These are phyloP conservation scores for Pterocarpus macrocarpus DNA, from an alignment of 306 rosid genomes.

Conservation along the genomic window DNA sequence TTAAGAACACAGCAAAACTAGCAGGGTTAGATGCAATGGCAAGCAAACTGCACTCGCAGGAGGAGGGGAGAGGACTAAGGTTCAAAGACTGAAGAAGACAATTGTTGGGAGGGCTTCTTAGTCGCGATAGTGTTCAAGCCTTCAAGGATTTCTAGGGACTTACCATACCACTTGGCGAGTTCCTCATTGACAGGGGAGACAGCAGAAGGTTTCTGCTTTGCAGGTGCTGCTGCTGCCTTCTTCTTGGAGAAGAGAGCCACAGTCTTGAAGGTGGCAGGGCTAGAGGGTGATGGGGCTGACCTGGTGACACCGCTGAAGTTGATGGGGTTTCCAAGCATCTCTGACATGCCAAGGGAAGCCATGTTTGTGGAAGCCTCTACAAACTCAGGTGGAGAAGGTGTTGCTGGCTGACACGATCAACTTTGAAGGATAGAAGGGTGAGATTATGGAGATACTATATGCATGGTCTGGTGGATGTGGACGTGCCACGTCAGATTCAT, in stretches of 20 bases:
- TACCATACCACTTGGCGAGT: slow-evolving; percentile 99
- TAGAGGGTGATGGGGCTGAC: slow-evolving; percentile 73
- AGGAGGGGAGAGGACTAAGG: too few relatives aligned
- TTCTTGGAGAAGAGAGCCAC: slow-evolving; percentile 83
- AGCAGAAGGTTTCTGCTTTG: slow-evolving; percentile 67
- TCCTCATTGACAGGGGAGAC: slow-evolving; percentile 71
- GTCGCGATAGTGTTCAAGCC: too few relatives aligned
- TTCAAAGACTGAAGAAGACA: too few relatives aligned
- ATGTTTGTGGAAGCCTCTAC: slow-evolving; percentile 50
- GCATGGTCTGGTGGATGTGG: slow-evolving; percentile 79
- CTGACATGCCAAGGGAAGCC: slow-evolving; percentile 93
- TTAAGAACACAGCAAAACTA: too few relatives aligned
- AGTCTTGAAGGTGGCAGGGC: slow-evolving; percentile 69
- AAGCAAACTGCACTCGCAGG: too few relatives aligned
- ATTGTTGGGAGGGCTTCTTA: too few relatives aligned
- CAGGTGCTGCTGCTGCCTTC: slow-evolving; percentile 65
- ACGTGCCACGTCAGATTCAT: slow-evolving; percentile 76
- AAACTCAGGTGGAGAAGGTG: slow-evolving; percentile 32
- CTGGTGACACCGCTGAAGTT: slow-evolving; percentile 68
- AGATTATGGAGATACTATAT: slow-evolving; percentile 56
- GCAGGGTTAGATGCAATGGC: too few relatives aligned
- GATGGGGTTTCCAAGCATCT: slow-evolving; percentile 86
- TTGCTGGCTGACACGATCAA: background rate
- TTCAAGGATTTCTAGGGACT: slow-evolving; percentile 37
- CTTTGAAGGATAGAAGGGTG: slow-evolving; percentile 34